A percentile compares a stretch with the other conserved stretches of the same genome.
phyloP scores from a whole-genome alignment of 805 yeast genomes.

The Tetrapisispora iriomotensis region DNA sequence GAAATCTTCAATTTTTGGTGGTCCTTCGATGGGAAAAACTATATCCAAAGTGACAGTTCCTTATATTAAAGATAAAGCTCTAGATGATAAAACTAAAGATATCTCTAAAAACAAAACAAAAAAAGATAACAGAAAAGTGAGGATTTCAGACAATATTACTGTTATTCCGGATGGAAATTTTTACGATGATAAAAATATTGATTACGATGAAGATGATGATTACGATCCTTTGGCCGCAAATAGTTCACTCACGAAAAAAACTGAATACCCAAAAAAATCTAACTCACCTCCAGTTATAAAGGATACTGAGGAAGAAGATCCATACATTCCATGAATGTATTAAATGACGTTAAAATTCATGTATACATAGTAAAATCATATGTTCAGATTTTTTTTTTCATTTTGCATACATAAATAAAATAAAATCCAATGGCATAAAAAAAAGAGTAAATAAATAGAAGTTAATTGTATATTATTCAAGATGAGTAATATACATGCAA shows the following conservation, averaged over 20 bases:
- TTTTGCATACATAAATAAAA: background rate
- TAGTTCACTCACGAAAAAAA: background rate
- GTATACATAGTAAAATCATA: too few species aligned
- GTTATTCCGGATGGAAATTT: constrained; percentile 5
- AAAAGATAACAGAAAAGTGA: constrained; percentile 12
- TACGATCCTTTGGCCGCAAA: constrained; percentile 4
- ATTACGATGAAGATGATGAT: constrained; percentile 9
- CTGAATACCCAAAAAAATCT: background rate
- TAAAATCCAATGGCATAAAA: background rate
- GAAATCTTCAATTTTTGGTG: constrained; percentile 28
- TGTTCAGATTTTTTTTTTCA: too few species aligned
- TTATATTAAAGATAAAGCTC: constrained; percentile 13
- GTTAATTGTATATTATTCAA: background rate
- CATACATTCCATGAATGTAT: background rate
- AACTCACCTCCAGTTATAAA: background rate
- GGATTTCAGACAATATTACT: constrained; percentile 15
- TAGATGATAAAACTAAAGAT: constrained; percentile 1
- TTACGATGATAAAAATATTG: background rate
- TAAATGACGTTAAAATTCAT: background rate
- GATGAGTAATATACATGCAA: constrained; percentile 4
- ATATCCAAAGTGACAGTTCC: constrained; percentile 3
- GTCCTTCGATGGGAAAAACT: constrained; percentile 9
- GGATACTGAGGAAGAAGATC: background rate
- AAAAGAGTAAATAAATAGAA: background rate
- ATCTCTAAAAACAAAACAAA: constrained; percentile 1